Evolutionary conservation across 208 protist species (phyloP), one percentile per base, ranked within the genome.

Genomic region (Crithidia fasciculata): DNA sequence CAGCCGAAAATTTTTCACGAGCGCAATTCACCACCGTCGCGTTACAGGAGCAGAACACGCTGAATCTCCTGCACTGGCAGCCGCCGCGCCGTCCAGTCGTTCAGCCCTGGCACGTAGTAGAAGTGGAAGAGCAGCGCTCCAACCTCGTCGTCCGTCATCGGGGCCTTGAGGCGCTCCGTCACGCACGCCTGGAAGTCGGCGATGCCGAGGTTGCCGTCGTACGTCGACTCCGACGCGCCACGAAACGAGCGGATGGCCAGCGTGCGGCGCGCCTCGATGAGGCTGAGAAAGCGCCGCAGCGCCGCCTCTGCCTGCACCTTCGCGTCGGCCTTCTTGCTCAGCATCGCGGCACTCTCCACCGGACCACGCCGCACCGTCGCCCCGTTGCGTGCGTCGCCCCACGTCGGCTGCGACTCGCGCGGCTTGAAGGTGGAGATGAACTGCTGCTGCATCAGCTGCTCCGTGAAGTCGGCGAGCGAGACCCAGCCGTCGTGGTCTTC

Each of bases 61-160:
- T 81, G 64, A 64, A 96, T 84, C 57, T 93, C 92, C 50, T 86
- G 84, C 19, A 94, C 52, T 36, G 81, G 64, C 59, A 96, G 80
- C 12, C 92, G 87, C 39, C 88, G 81, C n/a, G 74, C 68, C 63
- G 68, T 83, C 88, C 88, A 96, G 62, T 93, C 80, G 45, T 74
- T 60, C 55, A 92, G 18, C 12, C 85, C 88, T 5, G 85, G 76
- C 8, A 53, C 72, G 76, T 93, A 89, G 70, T 85, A 97, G 66
- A 97, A 95, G 62, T 88, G 87, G 77, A 87, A 93, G n/a, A 95
- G 67, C 52, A 98, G 80, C 6, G 86, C 83, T 50, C 87, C 84
- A 16, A 96, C 50, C 70, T 98, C 84, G 18, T 83, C 85, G 28
- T 89, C 82, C 3, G 84, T 76, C 64, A 98, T 80, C 53, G 82